Evolutionary conservation across 2,329 filamentous ascomycete species (phyloP), one percentile per base, ranked within the genome.

Genomic region (Pyrenophora graminea): DNA sequence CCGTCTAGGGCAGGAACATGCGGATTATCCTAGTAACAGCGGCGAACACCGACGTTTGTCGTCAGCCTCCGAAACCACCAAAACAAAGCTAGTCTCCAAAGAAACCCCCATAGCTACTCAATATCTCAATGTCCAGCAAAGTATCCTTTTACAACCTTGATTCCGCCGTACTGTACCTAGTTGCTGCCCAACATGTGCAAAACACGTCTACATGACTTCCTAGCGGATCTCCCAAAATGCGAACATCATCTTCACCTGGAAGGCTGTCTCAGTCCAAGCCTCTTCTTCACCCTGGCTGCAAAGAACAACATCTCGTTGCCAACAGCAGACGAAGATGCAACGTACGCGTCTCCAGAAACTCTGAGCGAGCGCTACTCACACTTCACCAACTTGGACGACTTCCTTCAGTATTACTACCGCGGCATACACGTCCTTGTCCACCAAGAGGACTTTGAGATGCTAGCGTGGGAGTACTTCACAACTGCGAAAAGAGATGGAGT

Each of bases 191-290:
- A 38, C 43, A 64, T 64, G 62, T 61, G 58, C 41, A 56, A 63
- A 53, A 43, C 55, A 15, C 37, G 48, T 10, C 45, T 58, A 39
- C 65, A 67, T 51, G 34, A 48, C 12, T 63, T 68, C 39, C 51
- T 64, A 15, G 50, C 53, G 3, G 55, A 58, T 32, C 81, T 92
- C 25, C 89, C 89, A 57, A 92, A 92, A 77, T 89, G 86, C 74
- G 89, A 93, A 71, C 89, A 91, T 67, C 89, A 92, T 74, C 82
- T 92, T 46, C 89, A 93, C 69, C 80, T 93, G 30, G 89, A 92
- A 73, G 89, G 89, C 48, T 86, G 87, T 10, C 80, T 93, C 32
- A 85, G 85, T 34, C 87, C 89, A 1, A 75, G 80, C 48, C 78
- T 91, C 33, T 82, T 91, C 55, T 92, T 91, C 76, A 66, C 77